These are phyloP conservation scores for Allomyces macrogynus DNA, from an alignment of 192 early-diverging fungal species.

Conservation along the genomic window DNA sequence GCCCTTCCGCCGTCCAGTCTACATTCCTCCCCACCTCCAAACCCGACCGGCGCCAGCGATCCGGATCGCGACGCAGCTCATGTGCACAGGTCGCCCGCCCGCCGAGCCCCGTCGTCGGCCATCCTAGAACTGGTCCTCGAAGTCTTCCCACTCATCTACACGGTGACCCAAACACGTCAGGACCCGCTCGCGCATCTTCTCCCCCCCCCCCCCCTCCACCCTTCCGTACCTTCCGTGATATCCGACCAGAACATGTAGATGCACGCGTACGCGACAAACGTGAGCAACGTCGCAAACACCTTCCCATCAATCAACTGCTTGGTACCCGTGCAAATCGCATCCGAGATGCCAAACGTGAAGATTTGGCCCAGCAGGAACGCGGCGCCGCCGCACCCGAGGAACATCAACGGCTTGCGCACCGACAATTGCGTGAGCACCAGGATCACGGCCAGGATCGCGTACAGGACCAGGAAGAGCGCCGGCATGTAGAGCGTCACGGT, in stretches of 20 bases:
- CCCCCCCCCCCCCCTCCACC: too few relatives aligned
- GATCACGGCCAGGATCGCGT: slow-evolving; percentile 3
- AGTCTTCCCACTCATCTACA: neutral
- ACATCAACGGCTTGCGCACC: slow-evolving; percentile 5
- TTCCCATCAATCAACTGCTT: slow-evolving; percentile 19
- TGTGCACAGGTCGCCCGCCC: too few relatives aligned
- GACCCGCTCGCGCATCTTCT: too few relatives aligned
- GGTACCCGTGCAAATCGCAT: slow-evolving; percentile 4
- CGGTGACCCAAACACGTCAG: too few relatives aligned
- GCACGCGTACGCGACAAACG: slow-evolving; percentile 17
- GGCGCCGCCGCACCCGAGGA: slow-evolving; percentile 1
- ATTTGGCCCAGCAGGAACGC: slow-evolving; percentile 5
- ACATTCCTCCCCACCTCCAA: too few relatives aligned
- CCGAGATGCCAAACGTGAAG: slow-evolving; percentile 4
- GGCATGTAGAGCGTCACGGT: slow-evolving; percentile 5
- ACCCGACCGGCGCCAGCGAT: too few relatives aligned
- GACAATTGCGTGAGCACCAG: slow-evolving; percentile 7
- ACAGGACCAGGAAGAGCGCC: slow-evolving; percentile 1
- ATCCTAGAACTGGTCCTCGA: neutral
- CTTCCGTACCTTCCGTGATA: slow-evolving; percentile 21
- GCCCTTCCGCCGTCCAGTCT: too few relatives aligned
- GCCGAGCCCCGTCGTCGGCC: too few relatives aligned
- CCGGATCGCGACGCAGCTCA: too few relatives aligned
- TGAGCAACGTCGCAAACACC: slow-evolving; percentile 26
- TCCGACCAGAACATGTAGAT: slow-evolving; percentile 31